Evolutionary conservation across 345 rosid genomes (phyloP), one percentile per base, ranked within the genome.

Genomic region (Ricinus communis): DNA sequence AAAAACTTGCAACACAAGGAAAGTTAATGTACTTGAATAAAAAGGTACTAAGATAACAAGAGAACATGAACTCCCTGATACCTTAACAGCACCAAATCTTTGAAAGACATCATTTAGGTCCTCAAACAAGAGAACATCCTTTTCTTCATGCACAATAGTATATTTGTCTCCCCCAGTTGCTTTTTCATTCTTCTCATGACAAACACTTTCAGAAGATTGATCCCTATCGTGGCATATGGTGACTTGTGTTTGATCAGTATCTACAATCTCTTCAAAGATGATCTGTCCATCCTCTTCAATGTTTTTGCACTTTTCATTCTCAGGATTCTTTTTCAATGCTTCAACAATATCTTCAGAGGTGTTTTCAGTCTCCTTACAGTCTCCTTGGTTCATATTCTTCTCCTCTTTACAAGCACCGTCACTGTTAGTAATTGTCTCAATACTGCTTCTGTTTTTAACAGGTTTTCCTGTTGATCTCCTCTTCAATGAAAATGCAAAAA

Each of bases 11-110:
- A 68, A 9, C 5, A 24, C 21, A 47, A 46, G 31, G 33, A 43
- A 22, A 41, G 55, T 19, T 33, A 36, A 31, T 66, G 2, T 0
- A 11, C 3, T n/a, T n/a, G 12, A 53, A 51, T 11, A 24, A 49
- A 12, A 21, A 31, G 58, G 58, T 22, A 50, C n/a, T 11, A 18
- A 40, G 22, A 56, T 31, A 33, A 67, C 28, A 49, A 14, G 61
- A 38, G 27, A 38, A 62, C 8, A 12, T 16, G n/a, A n/a, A n/a
- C n/a, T n/a, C n/a, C n/a, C n/a, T n/a, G 30, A 28, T 27, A 49
- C 74, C 74, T 70, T 70, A 12, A 70, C 27, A 60, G 33, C 52
- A 33, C 66, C 66, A 49, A 70, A 70, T 49, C 66, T 60, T 60
- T 70, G 66, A 15, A 70, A 70, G 46, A 47, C 21, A 7, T 2